Evolutionary conservation across 495 filamentous ascomycete genomes (phyloP).

Genomic region (Immersiella caudata): DNA sequence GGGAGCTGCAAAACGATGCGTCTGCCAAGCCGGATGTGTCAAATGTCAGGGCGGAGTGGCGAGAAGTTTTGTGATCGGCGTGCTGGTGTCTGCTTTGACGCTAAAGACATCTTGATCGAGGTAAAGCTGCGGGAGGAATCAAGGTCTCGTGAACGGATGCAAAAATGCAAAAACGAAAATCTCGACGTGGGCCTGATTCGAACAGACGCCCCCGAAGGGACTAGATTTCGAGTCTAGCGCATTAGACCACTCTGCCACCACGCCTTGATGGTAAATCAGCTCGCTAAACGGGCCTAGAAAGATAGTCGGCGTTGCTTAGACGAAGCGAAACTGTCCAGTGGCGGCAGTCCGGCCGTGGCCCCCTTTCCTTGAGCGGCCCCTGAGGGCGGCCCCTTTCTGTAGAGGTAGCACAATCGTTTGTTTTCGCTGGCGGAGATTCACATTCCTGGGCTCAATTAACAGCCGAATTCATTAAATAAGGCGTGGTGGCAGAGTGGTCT

Average conservation of each 20-base stretch:
- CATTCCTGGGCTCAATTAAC: no score
- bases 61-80: neutral
- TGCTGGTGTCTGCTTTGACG: neutral
- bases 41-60: neutral
- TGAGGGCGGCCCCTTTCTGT: no score
- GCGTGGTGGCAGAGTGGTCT: slow-evolving; percentile 23
- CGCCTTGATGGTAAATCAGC: neutral
- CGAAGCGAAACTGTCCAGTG: no score
- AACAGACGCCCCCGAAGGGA: slow-evolving; percentile 19
- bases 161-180: neutral
- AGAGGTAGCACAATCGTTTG: no score
- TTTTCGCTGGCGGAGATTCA: no score
- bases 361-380: no score
- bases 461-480: neutral
- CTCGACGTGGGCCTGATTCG: slow-evolving; percentile 14
- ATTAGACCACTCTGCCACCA: slow-evolving; percentile 21
- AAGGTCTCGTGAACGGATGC: no score
- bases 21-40: neutral
- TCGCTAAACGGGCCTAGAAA: neutral
- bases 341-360: no score
- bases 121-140: neutral
- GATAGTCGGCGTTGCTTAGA: neutral
- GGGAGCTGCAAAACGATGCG: neutral
- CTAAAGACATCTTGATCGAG: neutral
- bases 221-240: slow-evolving; percentile 19